Base-by-base conservation (phyloP, 83 land plant species). In the Picea mariana region DNA sequence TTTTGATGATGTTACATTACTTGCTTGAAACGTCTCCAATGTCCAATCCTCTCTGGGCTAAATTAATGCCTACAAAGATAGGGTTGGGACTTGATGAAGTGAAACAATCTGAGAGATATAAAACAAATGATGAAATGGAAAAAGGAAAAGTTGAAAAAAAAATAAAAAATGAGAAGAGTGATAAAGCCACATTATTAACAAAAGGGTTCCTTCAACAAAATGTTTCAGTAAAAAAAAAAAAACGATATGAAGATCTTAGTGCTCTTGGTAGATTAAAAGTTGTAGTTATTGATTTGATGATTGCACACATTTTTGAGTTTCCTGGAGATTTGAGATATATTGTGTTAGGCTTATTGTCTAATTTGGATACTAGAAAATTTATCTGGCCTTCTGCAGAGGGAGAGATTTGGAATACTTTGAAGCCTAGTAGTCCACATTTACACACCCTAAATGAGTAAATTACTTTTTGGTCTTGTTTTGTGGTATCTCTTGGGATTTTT, bases 1-100 rank as follows among this genome's bases (percentile, higher is more conserved):
- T 61, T 31, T 71, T 88, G 23, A 52, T 87, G 67, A 62, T 77
- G 68, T 77, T 87, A 17, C 86, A 81, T 65, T 83, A 40, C 67
- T 67, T 75, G 55, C 82, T 83, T 79, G 84, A 26, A 31, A 62
- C 81, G 20, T 26, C 64, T 59, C 17, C 21, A 55, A 60, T 31
- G 27, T 78, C 42, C 5, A 23, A 78, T 38, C 64, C 80, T 61
- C 24, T 78, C 21, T 27, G n/a, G 64, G 18, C 38, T 49, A 34
- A 16, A 78, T 13, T 1, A 16, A 16, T 17, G 1, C 42, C n/a
- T 18, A 1, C 52, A 65, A 34, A 67, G 40, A 21, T 38, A 44
- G 52, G 21, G 23, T n/a, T 72, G 24, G 11, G 55, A 9, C 55
- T 9, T 72, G 0, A 47, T 24, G 40, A 80, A 80, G 20, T 24